Evolutionary conservation across 2,329 filamentous ascomycete species (phyloP).

Genomic region (Rutstroemia sp.): DNA sequence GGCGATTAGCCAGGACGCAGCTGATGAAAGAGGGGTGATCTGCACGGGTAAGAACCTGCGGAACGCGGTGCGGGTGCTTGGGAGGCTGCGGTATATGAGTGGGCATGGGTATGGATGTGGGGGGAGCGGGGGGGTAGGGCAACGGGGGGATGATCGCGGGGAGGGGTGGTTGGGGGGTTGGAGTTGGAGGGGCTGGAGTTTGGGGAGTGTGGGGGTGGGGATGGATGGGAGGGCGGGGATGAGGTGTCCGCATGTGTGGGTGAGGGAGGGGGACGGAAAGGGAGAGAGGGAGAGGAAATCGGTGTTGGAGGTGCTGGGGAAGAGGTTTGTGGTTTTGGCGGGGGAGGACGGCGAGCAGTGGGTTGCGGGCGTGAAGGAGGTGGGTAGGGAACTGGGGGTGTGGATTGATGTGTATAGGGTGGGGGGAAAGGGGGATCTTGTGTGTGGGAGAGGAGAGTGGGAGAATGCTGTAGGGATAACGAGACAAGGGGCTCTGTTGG

Average conservation of each 20-base stretch:
- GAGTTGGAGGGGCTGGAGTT: constrained; percentile 28
- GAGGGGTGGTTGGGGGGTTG: constrained; percentile 15
- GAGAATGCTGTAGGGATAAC: constrained; percentile 27
- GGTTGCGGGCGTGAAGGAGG: constrained; percentile 12
- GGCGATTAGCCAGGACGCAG: constrained; percentile 5
- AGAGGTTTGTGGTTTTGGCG: constrained; percentile 26
- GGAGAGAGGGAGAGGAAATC: constrained; percentile 29
- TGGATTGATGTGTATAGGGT: constrained; percentile 13
- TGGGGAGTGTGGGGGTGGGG: constrained; percentile 20
- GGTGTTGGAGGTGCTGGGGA: constrained; percentile 26
- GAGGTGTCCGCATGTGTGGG: constrained; percentile 29
- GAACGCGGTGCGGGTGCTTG: not conserved
- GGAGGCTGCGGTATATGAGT: constrained; percentile 1
- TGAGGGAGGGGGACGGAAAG: constrained; percentile 15
- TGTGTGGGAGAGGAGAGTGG: constrained; percentile 12
- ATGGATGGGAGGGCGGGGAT: constrained; percentile 28
- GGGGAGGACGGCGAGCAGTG: constrained; percentile 16
- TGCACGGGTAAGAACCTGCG: not conserved
- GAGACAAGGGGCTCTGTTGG: constrained; percentile 25
- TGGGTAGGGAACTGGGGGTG: constrained; percentile 1
- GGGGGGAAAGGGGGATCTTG: constrained; percentile 12
- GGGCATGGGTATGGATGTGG: constrained; percentile 15
- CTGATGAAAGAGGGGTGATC: constrained; percentile 14
- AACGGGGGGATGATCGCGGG: not conserved
- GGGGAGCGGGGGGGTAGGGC: constrained; percentile 5